Base-by-base conservation (phyloP, 176 grass and related monocot species). In the maize (Zea mays) region DNA sequence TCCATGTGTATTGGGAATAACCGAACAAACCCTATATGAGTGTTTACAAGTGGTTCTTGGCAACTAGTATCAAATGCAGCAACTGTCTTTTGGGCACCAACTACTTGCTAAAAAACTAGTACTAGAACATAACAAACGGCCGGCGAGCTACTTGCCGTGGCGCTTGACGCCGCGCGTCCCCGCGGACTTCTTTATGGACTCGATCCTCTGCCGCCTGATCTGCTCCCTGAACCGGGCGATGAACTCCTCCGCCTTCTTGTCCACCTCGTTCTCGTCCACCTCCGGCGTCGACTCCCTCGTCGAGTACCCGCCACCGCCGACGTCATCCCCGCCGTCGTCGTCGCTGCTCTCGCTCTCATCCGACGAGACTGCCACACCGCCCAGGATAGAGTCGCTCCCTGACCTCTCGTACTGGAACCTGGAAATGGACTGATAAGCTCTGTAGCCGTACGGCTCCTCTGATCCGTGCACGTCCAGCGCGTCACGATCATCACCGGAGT, bases 171-270 rank as follows among this genome's bases (percentile, higher is more conserved):
- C 87, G 12, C 85, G 89, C 71, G 83, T 85, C 19, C 83, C 90
- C 0, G 88, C 88, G 2, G 90, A 89, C 78, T 62, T 90, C 83
- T 99, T 95, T 51, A 95, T 95, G 6, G 90, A 92, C 51, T 85
- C 92, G 17, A 99, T 99, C 61, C 96, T 90, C 75, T 99, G 92
- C 71, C 85, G 74, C 51, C 96, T 85, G 68, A 99, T 99, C 74
- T 94, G 92, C 70, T 99, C 96, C 73, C 92, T 94, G 85, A 99
- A 99, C 80, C 84, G 85, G 17, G 92, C 86, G 37, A 93, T 93
- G 81, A 90, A 97, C 49, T 97, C 93, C 54, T 92, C 93, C 1
- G 95, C 95, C 77, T 98, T 98, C 85, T 88, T 98, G 61, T 98
- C 96, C 49, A 99, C 96, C 75, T 99, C 96, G 58, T 95, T 95